These are phyloP conservation scores for Truncatella angustata DNA, from an alignment of 2,329 filamentous ascomycete species.

Conservation along the genomic window DNA sequence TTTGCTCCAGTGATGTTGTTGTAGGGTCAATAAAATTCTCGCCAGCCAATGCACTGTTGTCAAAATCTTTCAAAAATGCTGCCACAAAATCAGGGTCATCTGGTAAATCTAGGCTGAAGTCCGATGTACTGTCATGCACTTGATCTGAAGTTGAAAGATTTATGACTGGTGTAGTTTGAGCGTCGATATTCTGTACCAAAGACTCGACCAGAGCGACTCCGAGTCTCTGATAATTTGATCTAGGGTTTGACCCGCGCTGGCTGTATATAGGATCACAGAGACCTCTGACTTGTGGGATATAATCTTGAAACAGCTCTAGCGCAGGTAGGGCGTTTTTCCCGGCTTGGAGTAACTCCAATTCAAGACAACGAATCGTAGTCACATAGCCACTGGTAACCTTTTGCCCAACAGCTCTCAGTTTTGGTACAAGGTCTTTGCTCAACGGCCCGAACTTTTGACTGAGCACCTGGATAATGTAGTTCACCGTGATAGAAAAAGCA, in stretches of 20 bases:
- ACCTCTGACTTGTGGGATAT: constrained; percentile 36
- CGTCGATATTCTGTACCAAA: constrained; percentile 31
- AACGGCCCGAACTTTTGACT: constrained; percentile 30
- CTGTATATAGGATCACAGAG: constrained; percentile 45
- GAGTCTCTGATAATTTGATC: constrained; percentile 40
- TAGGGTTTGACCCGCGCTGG: constrained; percentile 29
- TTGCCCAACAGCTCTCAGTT: constrained; percentile 34
- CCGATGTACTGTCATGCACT: background rate
- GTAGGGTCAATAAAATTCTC: constrained; percentile 13
- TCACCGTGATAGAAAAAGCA: constrained; percentile 34
- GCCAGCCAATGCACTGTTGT: constrained; percentile 16
- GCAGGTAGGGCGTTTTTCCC: constrained; percentile 46
- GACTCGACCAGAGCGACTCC: constrained; percentile 39
- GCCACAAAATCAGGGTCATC: constrained; percentile 15
- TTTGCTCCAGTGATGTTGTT: background rate
- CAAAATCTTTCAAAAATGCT: constrained; percentile 20
- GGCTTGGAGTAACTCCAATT: constrained; percentile 49
- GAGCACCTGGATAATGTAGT: constrained; percentile 35
- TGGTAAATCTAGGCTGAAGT: background rate
- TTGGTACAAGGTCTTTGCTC: constrained; percentile 27
- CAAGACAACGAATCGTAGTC: constrained; percentile 43
- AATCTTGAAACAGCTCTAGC: constrained; percentile 38
- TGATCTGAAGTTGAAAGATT: background rate
- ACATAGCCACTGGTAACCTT: constrained; percentile 35
- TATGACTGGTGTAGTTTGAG: constrained; percentile 14